phyloP scores from a whole-genome alignment of 305 asterid genomes.

The Stenogyne calaminthoides region DNA sequence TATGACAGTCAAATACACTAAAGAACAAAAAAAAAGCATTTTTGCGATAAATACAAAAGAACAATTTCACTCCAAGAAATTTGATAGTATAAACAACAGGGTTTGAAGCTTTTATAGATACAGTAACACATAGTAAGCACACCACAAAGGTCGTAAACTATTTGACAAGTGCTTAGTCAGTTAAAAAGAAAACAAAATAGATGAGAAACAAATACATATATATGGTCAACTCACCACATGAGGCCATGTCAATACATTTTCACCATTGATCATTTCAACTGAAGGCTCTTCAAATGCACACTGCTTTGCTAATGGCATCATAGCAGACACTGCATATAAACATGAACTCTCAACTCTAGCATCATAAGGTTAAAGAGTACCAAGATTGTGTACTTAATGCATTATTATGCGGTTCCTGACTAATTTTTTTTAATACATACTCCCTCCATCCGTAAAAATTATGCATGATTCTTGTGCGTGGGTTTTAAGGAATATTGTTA shows the following conservation, averaged over 20 bases:
- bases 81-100: neutral
- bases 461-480: too few species aligned
- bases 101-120: neutral
- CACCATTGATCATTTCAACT: conserved; percentile 81
- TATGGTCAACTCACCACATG: conserved; percentile 74
- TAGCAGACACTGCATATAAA: conserved; percentile 83
- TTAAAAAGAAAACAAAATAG: conserved; percentile 13
- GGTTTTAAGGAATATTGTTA: too few species aligned
- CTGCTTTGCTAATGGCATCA: conserved; percentile 94
- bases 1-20: neutral
- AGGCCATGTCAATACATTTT: conserved; percentile 96
- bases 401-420: neutral
- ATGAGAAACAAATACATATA: conserved; percentile 14
- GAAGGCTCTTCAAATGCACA: conserved; percentile 99
- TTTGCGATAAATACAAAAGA: neutral
- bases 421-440: neutral
- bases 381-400: conserved; percentile 6
- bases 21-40: neutral
- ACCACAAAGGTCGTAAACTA: neutral
- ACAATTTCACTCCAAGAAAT: conserved; percentile 2
- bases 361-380: conserved; percentile 18
- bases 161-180: neutral
- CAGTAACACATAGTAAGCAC: neutral
- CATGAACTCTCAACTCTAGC: conserved; percentile 30
- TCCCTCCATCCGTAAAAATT: too few species aligned